These are phyloP conservation scores for Pyrenophora tritici-repentis DNA, from an alignment of 2,329 filamentous ascomycete genomes.

Conservation along the genomic window DNA sequence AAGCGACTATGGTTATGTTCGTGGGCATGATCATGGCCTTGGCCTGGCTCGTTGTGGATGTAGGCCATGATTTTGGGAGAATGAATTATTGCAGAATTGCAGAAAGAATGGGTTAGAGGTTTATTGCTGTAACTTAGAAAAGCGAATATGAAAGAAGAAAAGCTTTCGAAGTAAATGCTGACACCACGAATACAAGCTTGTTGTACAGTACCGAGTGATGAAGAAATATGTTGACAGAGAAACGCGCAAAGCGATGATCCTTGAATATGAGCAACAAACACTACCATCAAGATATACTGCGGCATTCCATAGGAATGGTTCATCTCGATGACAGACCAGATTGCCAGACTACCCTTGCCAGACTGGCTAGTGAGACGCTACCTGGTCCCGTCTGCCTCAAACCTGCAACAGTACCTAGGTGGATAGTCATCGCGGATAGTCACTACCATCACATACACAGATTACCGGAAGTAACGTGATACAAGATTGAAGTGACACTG, in stretches of 20 bases:
- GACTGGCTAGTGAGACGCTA: constrained; percentile 4
- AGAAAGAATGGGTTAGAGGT: not conserved
- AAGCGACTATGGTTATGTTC: constrained; percentile 19
- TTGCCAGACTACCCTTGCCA: not conserved
- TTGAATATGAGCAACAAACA: not conserved
- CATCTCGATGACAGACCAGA: constrained; percentile 19
- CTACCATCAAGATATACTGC: not conserved
- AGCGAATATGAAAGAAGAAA: not conserved
- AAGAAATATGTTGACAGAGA: not conserved
- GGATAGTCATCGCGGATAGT: constrained; percentile 1
- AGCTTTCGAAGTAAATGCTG: not conserved
- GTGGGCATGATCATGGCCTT: constrained; percentile 10
- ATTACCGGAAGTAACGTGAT: not conserved
- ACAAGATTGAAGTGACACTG: not conserved
- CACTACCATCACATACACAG: not conserved
- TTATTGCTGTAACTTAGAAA: not conserved
- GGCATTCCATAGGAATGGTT: not conserved
- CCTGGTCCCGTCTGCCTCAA: constrained; percentile 12
- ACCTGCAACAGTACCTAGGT: not conserved
- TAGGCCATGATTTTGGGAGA: constrained; percentile 18
- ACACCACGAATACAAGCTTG: not conserved
- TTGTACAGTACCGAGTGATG: not conserved
- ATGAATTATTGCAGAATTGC: not conserved
- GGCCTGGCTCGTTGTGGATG: constrained; percentile 10
- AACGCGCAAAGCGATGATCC: not conserved